These are phyloP conservation scores for Suhomyces taliae DNA, from an alignment of 1,139 yeast species.

Conservation along the genomic window DNA sequence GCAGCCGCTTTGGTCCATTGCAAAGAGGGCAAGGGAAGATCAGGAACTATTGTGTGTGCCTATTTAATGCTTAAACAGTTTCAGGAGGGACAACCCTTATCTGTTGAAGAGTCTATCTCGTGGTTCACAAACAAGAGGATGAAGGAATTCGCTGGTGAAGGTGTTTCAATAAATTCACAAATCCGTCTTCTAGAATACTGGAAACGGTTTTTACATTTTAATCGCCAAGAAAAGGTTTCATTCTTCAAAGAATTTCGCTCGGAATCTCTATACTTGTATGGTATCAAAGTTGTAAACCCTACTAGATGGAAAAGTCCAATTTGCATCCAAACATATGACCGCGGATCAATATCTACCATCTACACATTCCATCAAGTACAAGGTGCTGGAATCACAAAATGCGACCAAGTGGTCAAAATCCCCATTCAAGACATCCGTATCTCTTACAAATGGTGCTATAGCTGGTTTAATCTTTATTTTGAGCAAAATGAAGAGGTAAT, in stretches of 20 bases:
- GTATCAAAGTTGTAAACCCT: constrained; percentile 1
- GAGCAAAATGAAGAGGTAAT: constrained; percentile 7
- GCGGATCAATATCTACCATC: too few relatives aligned
- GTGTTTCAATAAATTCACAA: constrained; percentile 75
- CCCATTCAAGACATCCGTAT: not conserved
- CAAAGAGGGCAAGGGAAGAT: constrained; percentile 88
- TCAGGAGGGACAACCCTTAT: constrained; percentile 17
- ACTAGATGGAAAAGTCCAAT: not conserved
- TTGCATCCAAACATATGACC: not conserved
- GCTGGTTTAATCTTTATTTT: constrained; percentile 21
- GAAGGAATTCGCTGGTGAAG: constrained; percentile 56
- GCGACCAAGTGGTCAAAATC: not conserved
- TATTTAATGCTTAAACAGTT: constrained; percentile 49
- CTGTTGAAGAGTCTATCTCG: constrained; percentile 45
- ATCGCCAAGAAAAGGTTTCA: too few relatives aligned
- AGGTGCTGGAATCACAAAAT: not conserved
- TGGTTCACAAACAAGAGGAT: constrained; percentile 61
- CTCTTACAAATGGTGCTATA: constrained; percentile 15
- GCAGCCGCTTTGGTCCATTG: constrained; percentile 76
- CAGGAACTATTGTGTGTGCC: constrained; percentile 77
- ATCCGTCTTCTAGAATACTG: constrained; percentile 65
- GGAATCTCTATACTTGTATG: not conserved
- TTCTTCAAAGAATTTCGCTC: not conserved
- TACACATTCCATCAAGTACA: too few relatives aligned
- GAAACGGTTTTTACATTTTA: constrained; percentile 28